These are phyloP conservation scores for Blastomyces silverae DNA, from an alignment of 2,329 filamentous ascomycete genomes.

Conservation along the genomic window DNA sequence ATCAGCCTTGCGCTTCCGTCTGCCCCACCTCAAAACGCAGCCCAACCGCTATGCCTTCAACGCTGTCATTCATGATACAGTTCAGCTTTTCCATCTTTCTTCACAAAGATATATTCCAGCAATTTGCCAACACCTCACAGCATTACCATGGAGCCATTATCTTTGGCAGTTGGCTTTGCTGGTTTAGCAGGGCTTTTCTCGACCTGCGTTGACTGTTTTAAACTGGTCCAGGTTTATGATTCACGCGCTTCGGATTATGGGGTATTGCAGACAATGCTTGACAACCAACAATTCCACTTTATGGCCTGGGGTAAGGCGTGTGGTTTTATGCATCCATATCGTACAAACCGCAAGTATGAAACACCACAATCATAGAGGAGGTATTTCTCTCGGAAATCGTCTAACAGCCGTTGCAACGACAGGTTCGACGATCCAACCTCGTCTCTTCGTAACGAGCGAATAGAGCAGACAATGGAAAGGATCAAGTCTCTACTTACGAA, in stretches of 20 bases:
- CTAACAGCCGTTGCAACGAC: background rate
- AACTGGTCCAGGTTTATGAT: background rate
- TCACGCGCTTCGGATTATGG: background rate
- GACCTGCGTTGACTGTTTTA: conserved; percentile 4
- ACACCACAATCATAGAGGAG: background rate
- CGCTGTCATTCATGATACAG: background rate
- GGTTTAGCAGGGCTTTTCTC: background rate
- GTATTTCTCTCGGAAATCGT: background rate
- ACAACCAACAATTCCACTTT: background rate
- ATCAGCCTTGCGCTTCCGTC: background rate
- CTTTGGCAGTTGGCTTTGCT: background rate
- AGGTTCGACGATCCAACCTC: background rate
- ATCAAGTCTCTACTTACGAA: background rate
- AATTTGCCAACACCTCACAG: background rate
- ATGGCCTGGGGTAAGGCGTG: background rate
- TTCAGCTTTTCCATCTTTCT: background rate
- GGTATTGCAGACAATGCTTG: background rate
- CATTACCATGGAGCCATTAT: background rate
- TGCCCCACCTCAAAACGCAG: background rate
- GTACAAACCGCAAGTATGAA: background rate
- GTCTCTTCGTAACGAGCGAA: background rate
- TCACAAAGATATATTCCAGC: background rate
- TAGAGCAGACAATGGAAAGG: background rate
- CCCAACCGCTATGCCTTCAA: background rate
- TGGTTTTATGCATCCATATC: background rate